Evolutionary conservation across 1,139 yeast genomes (phyloP).

Genomic region (Blastobotrys proliferans): DNA sequence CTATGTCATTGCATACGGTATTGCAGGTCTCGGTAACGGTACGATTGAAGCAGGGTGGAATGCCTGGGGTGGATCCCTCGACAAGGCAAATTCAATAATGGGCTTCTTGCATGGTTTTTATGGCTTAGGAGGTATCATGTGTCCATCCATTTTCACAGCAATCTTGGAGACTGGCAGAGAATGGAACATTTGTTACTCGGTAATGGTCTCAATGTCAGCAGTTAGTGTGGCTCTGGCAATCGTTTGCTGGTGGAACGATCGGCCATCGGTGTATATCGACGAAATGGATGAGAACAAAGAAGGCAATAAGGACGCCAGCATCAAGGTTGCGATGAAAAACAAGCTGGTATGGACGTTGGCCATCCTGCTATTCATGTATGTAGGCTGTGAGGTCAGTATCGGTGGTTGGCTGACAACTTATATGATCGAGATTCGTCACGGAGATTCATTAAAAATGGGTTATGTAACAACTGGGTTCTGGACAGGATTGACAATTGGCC

Average conservation of each 20-base stretch:
- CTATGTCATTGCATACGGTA: constrained; percentile 49
- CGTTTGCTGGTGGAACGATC: constrained; percentile 28
- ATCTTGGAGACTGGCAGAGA: constrained; percentile 45
- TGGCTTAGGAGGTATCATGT: constrained; percentile 60
- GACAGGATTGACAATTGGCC: constrained; percentile 62
- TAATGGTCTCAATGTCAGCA: constrained; percentile 42
- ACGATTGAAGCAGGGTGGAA: constrained; percentile 53
- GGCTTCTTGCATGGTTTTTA: constrained; percentile 57
- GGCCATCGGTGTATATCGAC: constrained; percentile 19
- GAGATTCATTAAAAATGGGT: constrained; percentile 45
- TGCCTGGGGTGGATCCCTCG: constrained; percentile 48
- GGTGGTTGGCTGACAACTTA: constrained; percentile 73
- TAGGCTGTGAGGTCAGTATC: constrained; percentile 62
- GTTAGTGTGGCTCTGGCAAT: constrained; percentile 33
- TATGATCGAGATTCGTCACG: constrained; percentile 52
- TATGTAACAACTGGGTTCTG: constrained; percentile 69
- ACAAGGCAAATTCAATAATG: constrained; percentile 44
- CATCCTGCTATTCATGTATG: constrained; percentile 55
- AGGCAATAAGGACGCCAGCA: constrained; percentile 3
- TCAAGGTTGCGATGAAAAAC: constrained; percentile 39
- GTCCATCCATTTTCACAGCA: constrained; percentile 56
- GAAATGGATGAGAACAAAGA: not conserved
- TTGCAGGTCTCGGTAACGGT: constrained; percentile 61
- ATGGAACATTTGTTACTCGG: constrained; percentile 55
- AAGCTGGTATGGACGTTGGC: constrained; percentile 58